Conservation (phyloP, 2,329 filamentous ascomycete species). For the Neodidymelliopsis sp. region DNA sequence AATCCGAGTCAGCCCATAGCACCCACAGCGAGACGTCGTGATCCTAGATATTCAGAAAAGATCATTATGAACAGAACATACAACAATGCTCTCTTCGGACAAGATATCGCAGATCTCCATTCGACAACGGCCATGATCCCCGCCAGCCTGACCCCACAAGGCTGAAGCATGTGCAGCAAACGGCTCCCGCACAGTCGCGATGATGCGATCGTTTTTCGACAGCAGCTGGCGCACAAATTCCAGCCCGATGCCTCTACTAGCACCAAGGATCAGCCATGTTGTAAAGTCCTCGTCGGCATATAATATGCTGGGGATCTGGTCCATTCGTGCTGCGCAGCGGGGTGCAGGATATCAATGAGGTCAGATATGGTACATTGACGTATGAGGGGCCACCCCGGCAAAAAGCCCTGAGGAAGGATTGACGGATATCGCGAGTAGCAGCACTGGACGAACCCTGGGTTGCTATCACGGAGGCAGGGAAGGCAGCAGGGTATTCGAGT, state of each 20-base stretch:
- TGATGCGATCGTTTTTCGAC: conserved; percentile 56
- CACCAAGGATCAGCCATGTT: conserved; percentile 58
- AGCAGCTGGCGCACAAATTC: conserved; percentile 62
- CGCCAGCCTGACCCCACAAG: conserved; percentile 52
- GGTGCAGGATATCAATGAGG: conserved; percentile 15
- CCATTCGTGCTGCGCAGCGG: conserved; percentile 41
- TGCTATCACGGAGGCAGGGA: conserved; percentile 3
- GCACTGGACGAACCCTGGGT: conserved; percentile 4
- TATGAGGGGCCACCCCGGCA: conserved; percentile 10
- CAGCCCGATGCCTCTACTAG: conserved; percentile 58
- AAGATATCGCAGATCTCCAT: conserved; percentile 63
- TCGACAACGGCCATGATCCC: conserved; percentile 56
- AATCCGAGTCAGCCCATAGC: conserved; percentile 11
- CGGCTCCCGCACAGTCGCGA: conserved; percentile 59
- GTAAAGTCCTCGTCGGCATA: conserved; percentile 52
- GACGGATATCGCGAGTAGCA: conserved; percentile 4
- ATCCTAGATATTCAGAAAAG: background rate
- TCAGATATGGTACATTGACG: conserved; percentile 22
- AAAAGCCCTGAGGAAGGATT: conserved; percentile 1
- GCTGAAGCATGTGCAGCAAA: conserved; percentile 50
- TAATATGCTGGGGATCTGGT: conserved; percentile 53
- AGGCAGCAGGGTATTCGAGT: conserved; percentile 6
- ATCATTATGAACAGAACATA: conserved; percentile 23
- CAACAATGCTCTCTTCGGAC: conserved; percentile 59
- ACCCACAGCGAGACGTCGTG: background rate